These are phyloP conservation scores for Wickerhamiella nectarea DNA, from an alignment of 805 yeast species.

Conservation along the genomic window DNA sequence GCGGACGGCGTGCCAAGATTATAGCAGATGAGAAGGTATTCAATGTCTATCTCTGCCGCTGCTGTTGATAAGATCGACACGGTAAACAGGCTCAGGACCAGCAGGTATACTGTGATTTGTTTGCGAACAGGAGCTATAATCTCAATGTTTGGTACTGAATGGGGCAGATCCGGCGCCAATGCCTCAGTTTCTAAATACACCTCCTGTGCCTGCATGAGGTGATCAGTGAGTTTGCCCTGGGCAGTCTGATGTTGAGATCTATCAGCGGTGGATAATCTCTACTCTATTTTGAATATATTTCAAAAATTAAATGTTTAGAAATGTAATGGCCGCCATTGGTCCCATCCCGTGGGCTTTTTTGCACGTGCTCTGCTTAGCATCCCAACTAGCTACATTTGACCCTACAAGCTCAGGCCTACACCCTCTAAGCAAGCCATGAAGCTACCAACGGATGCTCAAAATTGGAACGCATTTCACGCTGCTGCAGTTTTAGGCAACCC, in stretches of 20 bases:
- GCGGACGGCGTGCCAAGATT: slow-evolving; percentile 10
- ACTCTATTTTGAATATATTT: too few relatives aligned
- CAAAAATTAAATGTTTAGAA: too few relatives aligned
- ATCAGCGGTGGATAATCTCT: too few relatives aligned
- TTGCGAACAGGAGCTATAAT: not conserved
- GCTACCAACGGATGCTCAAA: slow-evolving; percentile 10
- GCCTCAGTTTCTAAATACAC: not conserved
- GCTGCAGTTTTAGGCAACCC: slow-evolving; percentile 17
- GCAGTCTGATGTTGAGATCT: too few relatives aligned
- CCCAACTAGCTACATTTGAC: too few relatives aligned
- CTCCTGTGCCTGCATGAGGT: not conserved
- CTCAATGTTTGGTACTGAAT: not conserved
- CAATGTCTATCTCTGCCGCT: slow-evolving; percentile 17
- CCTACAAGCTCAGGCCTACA: not conserved
- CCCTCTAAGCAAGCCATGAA: not conserved
- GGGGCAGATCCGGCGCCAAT: not conserved
- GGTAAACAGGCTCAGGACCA: slow-evolving; percentile 2
- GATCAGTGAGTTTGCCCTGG: not conserved
- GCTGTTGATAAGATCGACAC: slow-evolving; percentile 12
- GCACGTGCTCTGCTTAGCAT: too few relatives aligned
- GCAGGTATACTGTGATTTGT: slow-evolving; percentile 1
- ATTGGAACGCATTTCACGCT: slow-evolving; percentile 19
- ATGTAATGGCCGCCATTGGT: too few relatives aligned
- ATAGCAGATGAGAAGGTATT: slow-evolving; percentile 17
- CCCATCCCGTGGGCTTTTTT: too few relatives aligned